Evolutionary conservation across 352 stramenopile species (phyloP).

Genomic region (Phytophthora pinifolia): DNA sequence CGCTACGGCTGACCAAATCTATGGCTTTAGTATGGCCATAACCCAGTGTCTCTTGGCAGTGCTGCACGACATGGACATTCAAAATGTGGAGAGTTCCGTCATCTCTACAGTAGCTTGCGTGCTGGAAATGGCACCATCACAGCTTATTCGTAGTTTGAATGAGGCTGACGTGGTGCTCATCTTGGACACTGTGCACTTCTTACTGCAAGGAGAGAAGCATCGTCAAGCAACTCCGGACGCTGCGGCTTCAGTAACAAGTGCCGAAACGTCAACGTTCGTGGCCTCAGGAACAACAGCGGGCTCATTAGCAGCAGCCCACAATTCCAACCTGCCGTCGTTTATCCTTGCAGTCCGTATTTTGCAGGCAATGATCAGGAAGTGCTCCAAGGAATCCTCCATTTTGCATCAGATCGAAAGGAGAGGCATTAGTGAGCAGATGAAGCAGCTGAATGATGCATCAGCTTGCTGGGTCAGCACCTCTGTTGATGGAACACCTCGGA

Average conservation of each 20-base stretch:
- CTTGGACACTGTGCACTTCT: conserved; percentile 66
- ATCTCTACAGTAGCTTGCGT: conserved; percentile 66
- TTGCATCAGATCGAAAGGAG: conserved; percentile 84
- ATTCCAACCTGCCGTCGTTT: conserved; percentile 51
- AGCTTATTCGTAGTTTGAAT: conserved; percentile 45
- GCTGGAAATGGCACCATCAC: conserved; percentile 73
- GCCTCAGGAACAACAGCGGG: conserved; percentile 4
- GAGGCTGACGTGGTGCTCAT: conserved; percentile 63
- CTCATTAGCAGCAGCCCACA: conserved; percentile 21
- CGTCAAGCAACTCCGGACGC: conserved; percentile 7
- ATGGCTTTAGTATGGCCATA: conserved; percentile 51
- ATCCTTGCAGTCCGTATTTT: conserved; percentile 78
- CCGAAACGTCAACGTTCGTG: not conserved
- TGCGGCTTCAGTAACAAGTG: not conserved
- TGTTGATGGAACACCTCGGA: conserved; percentile 7
- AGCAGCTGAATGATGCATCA: conserved; percentile 51
- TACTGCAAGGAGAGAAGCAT: conserved; percentile 55
- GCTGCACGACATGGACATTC: conserved; percentile 58
- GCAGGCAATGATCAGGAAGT: conserved; percentile 70
- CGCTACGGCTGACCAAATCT: conserved; percentile 40
- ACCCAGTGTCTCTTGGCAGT: conserved; percentile 49
- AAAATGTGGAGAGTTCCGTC: conserved; percentile 66
- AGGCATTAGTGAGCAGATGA: conserved; percentile 76
- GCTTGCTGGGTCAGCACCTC: conserved; percentile 32
- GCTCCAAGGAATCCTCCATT: conserved; percentile 49